A percentile compares a stretch with the other conserved stretches of the same genome.
phyloP scores from a whole-genome alignment of 306 rosid species.

The Cyclanthera cordifolia region DNA sequence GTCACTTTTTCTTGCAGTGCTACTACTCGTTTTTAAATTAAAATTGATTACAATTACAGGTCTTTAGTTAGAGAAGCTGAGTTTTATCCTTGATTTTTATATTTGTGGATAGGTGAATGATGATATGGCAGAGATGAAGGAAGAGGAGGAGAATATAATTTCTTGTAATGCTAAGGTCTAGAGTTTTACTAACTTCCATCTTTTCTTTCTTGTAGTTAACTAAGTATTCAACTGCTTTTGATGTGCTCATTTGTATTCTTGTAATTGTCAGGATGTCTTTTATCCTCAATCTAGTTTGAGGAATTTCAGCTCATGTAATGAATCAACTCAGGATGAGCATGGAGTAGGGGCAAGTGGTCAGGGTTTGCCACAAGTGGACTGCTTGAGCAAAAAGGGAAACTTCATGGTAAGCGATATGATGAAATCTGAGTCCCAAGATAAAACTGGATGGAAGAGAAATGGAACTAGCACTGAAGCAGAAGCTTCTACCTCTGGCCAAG shows the following conservation, averaged over 20 bases:
- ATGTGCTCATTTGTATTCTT: conserved; percentile 12
- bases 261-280: conserved; percentile 36
- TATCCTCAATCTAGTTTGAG: conserved; percentile 33
- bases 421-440: conserved; percentile 39
- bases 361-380: conserved; percentile 31
- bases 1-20: background rate
- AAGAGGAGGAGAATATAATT: conserved; percentile 47
- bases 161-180: conserved; percentile 24
- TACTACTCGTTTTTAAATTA: background rate
- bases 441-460: conserved; percentile 31
- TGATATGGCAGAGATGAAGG: conserved; percentile 55
- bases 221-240: background rate
- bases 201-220: conserved; percentile 3
- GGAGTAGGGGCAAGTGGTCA: conserved; percentile 29
- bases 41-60: background rate
- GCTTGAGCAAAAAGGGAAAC: conserved; percentile 31
- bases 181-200: conserved; percentile 14
- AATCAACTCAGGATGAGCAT: conserved; percentile 30
- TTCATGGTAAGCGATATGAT: conserved; percentile 29
- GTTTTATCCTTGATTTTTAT: background rate
- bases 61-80: conserved; percentile 1
- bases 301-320: conserved; percentile 35
- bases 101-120: conserved; percentile 40
- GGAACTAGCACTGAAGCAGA: conserved; percentile 36
- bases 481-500: conserved; percentile 38